Base-by-base conservation (phyloP, 225 moss, liverwort and hornwort genomes). In the Rhytidiadelphus loreus region DNA sequence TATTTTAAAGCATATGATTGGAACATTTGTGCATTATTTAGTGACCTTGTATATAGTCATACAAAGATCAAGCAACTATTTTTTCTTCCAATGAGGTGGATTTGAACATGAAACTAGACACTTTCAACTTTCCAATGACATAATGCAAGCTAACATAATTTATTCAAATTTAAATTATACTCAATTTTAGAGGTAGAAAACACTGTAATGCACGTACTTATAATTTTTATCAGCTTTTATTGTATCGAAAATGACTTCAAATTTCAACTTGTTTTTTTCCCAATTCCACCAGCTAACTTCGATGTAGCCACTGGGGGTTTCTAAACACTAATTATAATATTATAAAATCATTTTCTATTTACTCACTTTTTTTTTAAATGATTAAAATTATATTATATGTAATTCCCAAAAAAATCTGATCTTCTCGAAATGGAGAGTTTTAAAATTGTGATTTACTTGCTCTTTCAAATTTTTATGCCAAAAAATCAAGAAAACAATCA, bases 271-370 rank as follows among this genome's bases (percentile, higher is more conserved):
- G 1, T 0, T 5, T 16, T 44, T 29, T 9, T 44, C 3, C 10
- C 6, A 28, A 44, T 72, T 28, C 44, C 2, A 44, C 17, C 0
- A 44, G 2, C 11, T 44, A 29, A 72, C 9, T 72, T 44, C 7
- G 7, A 44, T 6, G 2, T 39, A 23, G 39, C 12, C 3, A 11
- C 7, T 0, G 0, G 0, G 12, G 22, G 37, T n/a, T 11, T 5
- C 3, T 2, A 6, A 66, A 21, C 18, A 66, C 0, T 66, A 0
- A 21, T 66, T 0, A 13, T 23, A 24, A 41, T 6, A 43, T 26
- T 16, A 9, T 16, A 3, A 71, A 71, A 15, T 50, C 13, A 48
- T 32, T 21, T 13, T 21, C 3, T 3, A 22, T 21, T 21, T 33
- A 5, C 4, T n/a, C n/a, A 32, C 11, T 18, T 0, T 43, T 25